Conservation (phyloP, 805 yeast species). For the Debaryomyces tyrocola region DNA sequence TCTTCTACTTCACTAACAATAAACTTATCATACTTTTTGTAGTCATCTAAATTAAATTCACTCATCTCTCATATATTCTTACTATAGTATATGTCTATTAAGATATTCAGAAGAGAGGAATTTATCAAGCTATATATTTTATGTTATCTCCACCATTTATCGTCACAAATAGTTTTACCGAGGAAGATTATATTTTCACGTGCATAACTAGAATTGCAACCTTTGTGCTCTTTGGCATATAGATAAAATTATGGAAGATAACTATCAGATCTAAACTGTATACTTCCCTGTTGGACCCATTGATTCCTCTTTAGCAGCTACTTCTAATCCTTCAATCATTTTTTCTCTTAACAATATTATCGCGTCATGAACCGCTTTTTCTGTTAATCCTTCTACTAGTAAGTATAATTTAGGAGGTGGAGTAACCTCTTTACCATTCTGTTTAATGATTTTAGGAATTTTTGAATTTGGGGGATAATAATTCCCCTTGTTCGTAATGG, state of each 20-base stretch:
- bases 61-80: neutral
- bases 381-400: conserved; percentile 72
- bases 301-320: conserved; percentile 45
- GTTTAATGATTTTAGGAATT: conserved; percentile 53
- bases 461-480: conserved; percentile 48
- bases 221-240: no score
- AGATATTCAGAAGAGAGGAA: neutral
- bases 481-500: conserved; percentile 81
- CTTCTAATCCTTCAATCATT: conserved; percentile 56
- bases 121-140: neutral
- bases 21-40: conserved; percentile 27
- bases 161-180: neutral
- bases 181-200: neutral
- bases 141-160: neutral
- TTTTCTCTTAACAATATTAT: conserved; percentile 54
- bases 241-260: no score
- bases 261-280: conserved; percentile 30
- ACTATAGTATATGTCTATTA: neutral
- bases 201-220: neutral
- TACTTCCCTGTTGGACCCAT: conserved; percentile 49
- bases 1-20: conserved; percentile 43
- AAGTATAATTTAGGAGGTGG: conserved; percentile 77
- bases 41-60: conserved; percentile 16
- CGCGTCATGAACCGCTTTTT: conserved; percentile 57
- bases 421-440: conserved; percentile 41